Conservation (phyloP, 1,139 yeast species). For the Geotrichum reessii region DNA sequence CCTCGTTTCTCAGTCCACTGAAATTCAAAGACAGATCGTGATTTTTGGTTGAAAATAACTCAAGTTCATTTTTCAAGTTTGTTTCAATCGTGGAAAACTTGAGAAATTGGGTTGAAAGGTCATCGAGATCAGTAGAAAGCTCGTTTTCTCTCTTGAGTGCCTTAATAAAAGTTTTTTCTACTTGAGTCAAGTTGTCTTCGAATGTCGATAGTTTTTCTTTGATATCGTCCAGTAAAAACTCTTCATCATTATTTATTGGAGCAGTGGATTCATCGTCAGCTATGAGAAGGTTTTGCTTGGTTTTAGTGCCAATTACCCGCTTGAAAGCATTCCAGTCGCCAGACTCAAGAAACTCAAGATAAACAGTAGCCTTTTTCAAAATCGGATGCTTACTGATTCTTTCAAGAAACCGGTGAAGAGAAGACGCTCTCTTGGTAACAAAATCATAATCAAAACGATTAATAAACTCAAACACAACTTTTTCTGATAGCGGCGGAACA, state of each 20-base stretch:
- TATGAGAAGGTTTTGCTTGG: background rate
- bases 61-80: conserved; percentile 46
- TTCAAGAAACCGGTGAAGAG: conserved; percentile 68
- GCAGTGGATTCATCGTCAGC: background rate
- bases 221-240: conserved; percentile 62
- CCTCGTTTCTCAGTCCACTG: conserved; percentile 49
- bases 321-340: conserved; percentile 81
- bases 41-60: conserved; percentile 50
- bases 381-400: conserved; percentile 70
- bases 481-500: conserved; percentile 92
- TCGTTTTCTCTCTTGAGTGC: conserved; percentile 70
- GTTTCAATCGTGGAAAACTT: conserved; percentile 58
- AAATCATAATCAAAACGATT: conserved; percentile 79
- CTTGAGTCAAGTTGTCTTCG: conserved; percentile 71
- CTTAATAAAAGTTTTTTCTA: conserved; percentile 72
- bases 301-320: conserved; percentile 42
- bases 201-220: conserved; percentile 75
- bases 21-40: conserved; percentile 45
- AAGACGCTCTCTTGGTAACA: conserved; percentile 73
- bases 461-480: conserved; percentile 87
- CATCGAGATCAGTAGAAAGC: conserved; percentile 64
- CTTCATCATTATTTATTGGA: conserved; percentile 42
- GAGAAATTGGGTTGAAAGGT: conserved; percentile 62
- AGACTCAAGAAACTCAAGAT: conserved; percentile 72
- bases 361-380: conserved; percentile 62